Evolutionary conservation across 1,284 basidiomycete genomes (phyloP).

Genomic region (Rhodotorula mucilaginosa): DNA sequence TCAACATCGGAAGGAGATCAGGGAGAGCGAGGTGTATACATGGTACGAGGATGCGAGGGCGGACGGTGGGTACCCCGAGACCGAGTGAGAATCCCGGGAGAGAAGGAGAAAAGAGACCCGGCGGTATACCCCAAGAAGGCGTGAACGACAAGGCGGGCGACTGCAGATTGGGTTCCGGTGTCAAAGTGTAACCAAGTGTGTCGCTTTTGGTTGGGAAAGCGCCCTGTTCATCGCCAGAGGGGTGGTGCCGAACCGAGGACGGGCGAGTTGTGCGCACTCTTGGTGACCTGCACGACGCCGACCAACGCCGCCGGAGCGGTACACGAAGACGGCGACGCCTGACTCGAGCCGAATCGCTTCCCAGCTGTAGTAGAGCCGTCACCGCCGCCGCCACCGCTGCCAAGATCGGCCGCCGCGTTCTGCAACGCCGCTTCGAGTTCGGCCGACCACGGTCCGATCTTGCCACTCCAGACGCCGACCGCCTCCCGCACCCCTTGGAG

Average conservation of each 20-base stretch:
- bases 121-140: no score
- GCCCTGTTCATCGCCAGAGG: background rate
- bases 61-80: no score
- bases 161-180: no score
- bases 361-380: background rate
- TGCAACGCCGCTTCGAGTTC: background rate
- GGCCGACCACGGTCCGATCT: slow-evolving; percentile 32
- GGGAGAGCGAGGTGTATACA: background rate
- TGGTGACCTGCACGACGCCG: slow-evolving; percentile 26
- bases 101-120: background rate
- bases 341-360: background rate
- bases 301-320: slow-evolving; percentile 17
- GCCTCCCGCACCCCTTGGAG: slow-evolving; percentile 37
- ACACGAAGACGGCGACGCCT: slow-evolving; percentile 16
- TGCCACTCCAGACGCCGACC: slow-evolving; percentile 38
- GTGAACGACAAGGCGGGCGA: no score
- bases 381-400: background rate
- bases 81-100: no score
- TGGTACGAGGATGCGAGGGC: background rate
- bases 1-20: background rate
- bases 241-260: background rate
- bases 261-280: slow-evolving; percentile 27
- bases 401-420: background rate
- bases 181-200: no score
- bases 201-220: background rate